Percentiles rank a stretch among this genome's conserved stretches.
These are phyloP conservation scores for Fusarium cyanostomum DNA, from an alignment of 2,329 filamentous ascomycete species.

Conservation along the genomic window DNA sequence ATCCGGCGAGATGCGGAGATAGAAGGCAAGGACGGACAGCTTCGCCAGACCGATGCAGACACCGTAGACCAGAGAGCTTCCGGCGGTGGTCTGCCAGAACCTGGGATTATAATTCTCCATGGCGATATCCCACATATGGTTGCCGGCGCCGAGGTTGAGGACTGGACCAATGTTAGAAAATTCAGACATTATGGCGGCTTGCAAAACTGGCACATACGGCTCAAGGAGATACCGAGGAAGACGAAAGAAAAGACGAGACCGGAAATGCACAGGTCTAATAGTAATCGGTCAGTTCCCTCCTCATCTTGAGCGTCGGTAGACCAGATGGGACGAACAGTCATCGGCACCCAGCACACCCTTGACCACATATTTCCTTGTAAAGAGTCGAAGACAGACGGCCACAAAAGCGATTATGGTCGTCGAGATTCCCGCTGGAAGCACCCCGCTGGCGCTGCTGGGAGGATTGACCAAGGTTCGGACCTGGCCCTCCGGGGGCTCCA, in stretches of 20 bases:
- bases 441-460: conserved; percentile 34
- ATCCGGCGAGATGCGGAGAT: conserved; percentile 52
- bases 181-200: rapidly evolving
- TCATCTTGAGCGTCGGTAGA: not conserved
- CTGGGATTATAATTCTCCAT: conserved; percentile 31
- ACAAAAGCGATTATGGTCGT: conserved; percentile 38
- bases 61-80: conserved; percentile 55
- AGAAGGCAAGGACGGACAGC: conserved; percentile 56
- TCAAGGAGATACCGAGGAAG: conserved; percentile 36
- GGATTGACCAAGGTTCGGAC: conserved; percentile 33
- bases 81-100: conserved; percentile 46
- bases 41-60: conserved; percentile 53
- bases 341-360: conserved; percentile 41
- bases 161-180: conserved; percentile 28
- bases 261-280: conserved; percentile 39
- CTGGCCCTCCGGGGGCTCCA: conserved; percentile 41
- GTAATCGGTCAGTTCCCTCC: not conserved
- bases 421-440: conserved; percentile 37
- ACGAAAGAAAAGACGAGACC: conserved; percentile 38
- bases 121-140: conserved; percentile 45
- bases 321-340: conserved; percentile 37
- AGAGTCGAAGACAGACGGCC: conserved; percentile 38
- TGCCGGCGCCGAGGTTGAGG: conserved; percentile 38
- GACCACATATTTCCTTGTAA: conserved; percentile 44
- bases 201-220: conserved; percentile 26